These are phyloP conservation scores for Aureobasidium sp. DNA, from an alignment of 2,329 filamentous ascomycete genomes.

Conservation along the genomic window DNA sequence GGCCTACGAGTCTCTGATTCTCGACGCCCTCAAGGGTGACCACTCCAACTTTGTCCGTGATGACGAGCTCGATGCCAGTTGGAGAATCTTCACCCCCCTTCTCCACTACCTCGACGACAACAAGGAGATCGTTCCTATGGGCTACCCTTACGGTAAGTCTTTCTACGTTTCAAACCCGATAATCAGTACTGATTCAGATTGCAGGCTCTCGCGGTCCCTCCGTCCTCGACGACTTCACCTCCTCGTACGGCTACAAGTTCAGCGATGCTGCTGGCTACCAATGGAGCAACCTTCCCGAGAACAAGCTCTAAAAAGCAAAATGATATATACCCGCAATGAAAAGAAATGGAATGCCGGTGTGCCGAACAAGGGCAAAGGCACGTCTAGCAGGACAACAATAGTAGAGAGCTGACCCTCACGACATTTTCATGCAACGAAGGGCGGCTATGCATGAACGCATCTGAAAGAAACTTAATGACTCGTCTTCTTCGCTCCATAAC, in stretches of 20 bases:
- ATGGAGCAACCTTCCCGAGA: conserved; percentile 71
- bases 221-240: conserved; percentile 95
- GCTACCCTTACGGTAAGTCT: conserved; percentile 90
- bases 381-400: conserved; percentile 2
- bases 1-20: conserved; percentile 94
- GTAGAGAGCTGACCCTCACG: conserved; percentile 10
- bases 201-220: conserved; percentile 91
- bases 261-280: conserved; percentile 93
- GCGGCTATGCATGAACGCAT: conserved; percentile 13
- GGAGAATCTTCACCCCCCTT: conserved; percentile 96
- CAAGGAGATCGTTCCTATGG: conserved; percentile 99
- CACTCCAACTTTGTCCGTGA: conserved; percentile 99
- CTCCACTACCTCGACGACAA: conserved; percentile 98
- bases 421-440: conserved; percentile 5
- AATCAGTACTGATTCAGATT: conserved; percentile 18
- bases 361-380: background rate
- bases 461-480: conserved; percentile 16
- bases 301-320: conserved; percentile 58
- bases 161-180: background rate
- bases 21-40: conserved; percentile 96
- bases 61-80: conserved; percentile 93
- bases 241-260: conserved; percentile 98
- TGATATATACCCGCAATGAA: conserved; percentile 12
- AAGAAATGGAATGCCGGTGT: background rate
- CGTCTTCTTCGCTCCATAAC: conserved; percentile 12